A percentile compares a stretch with the other conserved stretches of the same genome.
Conservation (phyloP, 2,329 filamentous ascomycete genomes). For the Lanzia echinophila region DNA sequence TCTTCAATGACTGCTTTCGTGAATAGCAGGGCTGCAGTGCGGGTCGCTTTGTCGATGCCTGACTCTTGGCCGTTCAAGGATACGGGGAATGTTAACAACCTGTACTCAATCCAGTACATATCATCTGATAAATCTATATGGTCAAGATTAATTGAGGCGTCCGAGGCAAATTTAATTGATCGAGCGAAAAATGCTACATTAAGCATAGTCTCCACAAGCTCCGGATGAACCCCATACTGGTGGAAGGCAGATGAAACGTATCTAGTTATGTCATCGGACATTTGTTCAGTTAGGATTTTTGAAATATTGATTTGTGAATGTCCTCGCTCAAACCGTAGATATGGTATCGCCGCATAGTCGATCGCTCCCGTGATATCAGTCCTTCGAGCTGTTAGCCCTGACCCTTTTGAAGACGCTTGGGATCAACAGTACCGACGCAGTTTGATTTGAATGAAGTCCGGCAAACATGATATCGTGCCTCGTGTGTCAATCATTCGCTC, state of each 20-base stretch:
- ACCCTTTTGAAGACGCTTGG: neutral
- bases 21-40: slow-evolving; percentile 17
- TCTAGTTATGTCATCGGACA: neutral
- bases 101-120: slow-evolving; percentile 18
- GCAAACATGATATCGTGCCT: slow-evolving; percentile 8
- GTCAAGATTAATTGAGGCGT: slow-evolving; percentile 4
- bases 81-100: slow-evolving; percentile 15
- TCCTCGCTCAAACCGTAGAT: slow-evolving; percentile 10
- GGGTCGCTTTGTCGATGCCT: slow-evolving; percentile 13
- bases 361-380: slow-evolving; percentile 23
- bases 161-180: slow-evolving; percentile 11
- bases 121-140: slow-evolving; percentile 16
- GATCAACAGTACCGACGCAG: slow-evolving; percentile 13
- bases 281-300: slow-evolving; percentile 4
- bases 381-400: slow-evolving; percentile 5
- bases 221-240: neutral
- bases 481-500: slow-evolving; percentile 16
- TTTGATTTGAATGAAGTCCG: slow-evolving; percentile 15
- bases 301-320: slow-evolving; percentile 11
- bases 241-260: neutral
- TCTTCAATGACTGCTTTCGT: slow-evolving; percentile 19
- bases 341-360: slow-evolving; percentile 18
- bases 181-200: slow-evolving; percentile 15
- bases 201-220: slow-evolving; percentile 12
- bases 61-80: neutral